Evolutionary conservation across 164 flowering plant genomes (phyloP), one percentile per base, ranked within the genome.

Genomic region (Pachysandra terminalis): DNA sequence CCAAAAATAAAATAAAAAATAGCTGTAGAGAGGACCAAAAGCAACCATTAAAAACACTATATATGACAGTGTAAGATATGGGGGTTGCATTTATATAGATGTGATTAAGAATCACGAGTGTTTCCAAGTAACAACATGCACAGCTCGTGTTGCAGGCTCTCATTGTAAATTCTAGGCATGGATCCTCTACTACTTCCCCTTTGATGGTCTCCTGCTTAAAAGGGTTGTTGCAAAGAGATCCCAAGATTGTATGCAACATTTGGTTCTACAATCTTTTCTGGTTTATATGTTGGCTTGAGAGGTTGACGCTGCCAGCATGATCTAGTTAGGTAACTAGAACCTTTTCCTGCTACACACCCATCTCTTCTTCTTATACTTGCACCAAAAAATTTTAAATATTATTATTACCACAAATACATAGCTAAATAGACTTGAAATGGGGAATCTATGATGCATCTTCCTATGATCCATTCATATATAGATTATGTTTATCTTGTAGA

Each of bases 241-340:
- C 45, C 52, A 6, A 55, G 52, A 22, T 22, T 35, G 9, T 45
- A 10, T 45, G 25, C 16, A 19, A 19, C 8, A 27, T 64, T 35
- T 64, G 37, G 58, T 23, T 64, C 53, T 45, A 23, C 35, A 49
- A 6, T 3, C 3, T 24, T 68, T 27, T 49, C 25, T 60, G 24
- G 51, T 17, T 69, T 54, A 1, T 73, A 57, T 83, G 89, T 80
- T 83, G 86, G 85, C 74, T 66, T 84, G 90, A 86, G 90, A 82
- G 86, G 68, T 76, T 86, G 87, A 86, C 84, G 90, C 90, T 86
- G 90, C 90, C 90, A 86, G 90, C 90, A 84, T 86, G 90, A 86
- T 86, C 90, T 86, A 87, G 82, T 83, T 68, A 72, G 28, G 61
- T 66, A 35, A 6, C 17, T 68, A 45, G 14, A 45, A 45, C 51